Percentiles rank a stretch among this genome's conserved stretches.
phyloP scores from a whole-genome alignment of 2,329 filamentous ascomycete genomes.

The Colletotrichum sublineola region DNA sequence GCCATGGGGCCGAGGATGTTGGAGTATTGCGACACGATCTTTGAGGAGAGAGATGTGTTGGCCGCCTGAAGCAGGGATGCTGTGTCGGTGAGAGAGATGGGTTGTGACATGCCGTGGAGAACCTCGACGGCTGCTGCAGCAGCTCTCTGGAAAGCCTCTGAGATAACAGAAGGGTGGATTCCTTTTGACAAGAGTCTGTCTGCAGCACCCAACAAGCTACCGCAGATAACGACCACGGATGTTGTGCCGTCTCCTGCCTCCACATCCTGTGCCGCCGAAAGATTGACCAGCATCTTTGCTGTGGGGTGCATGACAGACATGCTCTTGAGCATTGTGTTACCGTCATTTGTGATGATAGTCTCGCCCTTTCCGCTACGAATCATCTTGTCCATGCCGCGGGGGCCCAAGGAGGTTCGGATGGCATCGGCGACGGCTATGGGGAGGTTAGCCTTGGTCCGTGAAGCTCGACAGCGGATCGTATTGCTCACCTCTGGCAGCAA shows the following conservation, averaged over 20 bases:
- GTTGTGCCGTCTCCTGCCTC: conserved; percentile 99
- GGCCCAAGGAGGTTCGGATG: conserved; percentile 94
- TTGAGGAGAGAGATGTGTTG: conserved; percentile 96
- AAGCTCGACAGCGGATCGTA: conserved; percentile 1
- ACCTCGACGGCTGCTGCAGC: conserved; percentile 89
- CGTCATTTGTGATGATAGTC: conserved; percentile 99
- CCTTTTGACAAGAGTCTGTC: conserved; percentile 92
- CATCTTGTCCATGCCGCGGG: conserved; percentile 99
- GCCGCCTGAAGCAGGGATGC: conserved; percentile 94
- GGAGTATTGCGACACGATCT: conserved; percentile 98
- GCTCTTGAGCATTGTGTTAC: conserved; percentile 98
- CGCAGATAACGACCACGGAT: conserved; percentile 97
- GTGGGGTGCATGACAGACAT: conserved; percentile 99
- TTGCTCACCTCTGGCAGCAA: conserved; percentile 87
- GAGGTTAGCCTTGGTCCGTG: conserved; percentile 43
- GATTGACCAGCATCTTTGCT: conserved; percentile 98
- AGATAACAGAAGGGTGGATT: conserved; percentile 98
- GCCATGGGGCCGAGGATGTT: conserved; percentile 97
- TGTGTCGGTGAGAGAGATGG: conserved; percentile 89
- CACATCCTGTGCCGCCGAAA: conserved; percentile 97
- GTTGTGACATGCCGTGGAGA: conserved; percentile 95
- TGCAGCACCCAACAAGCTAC: conserved; percentile 92
- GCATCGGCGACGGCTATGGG: conserved; percentile 90
- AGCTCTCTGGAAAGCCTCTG: conserved; percentile 96
- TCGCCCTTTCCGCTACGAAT: conserved; percentile 97